These are phyloP conservation scores for Coemansia sp. DNA, from an alignment of 192 early-diverging fungal species.

Conservation along the genomic window DNA sequence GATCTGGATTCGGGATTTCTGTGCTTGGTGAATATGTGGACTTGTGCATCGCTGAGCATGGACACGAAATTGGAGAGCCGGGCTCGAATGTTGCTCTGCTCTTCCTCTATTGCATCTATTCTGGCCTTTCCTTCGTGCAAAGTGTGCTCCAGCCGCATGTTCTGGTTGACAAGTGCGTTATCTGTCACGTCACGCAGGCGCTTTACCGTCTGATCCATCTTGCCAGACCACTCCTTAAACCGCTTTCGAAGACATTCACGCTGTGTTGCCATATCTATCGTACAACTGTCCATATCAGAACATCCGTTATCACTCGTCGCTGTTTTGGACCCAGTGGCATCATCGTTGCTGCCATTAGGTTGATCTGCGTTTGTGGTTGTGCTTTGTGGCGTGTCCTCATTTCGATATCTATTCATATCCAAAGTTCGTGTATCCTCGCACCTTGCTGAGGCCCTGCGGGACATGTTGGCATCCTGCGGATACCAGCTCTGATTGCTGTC, in stretches of 20 bases:
- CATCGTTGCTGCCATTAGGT: background rate
- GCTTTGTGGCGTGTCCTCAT: background rate
- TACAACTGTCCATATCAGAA: slow-evolving; percentile 21
- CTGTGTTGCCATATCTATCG: slow-evolving; percentile 26
- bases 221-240: slow-evolving; percentile 44
- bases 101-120: slow-evolving; percentile 29
- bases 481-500: background rate
- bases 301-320: background rate
- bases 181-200: slow-evolving; percentile 33
- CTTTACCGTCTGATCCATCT: slow-evolving; percentile 20
- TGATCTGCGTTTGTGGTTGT: background rate
- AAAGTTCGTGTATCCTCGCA: background rate
- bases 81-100: slow-evolving; percentile 30
- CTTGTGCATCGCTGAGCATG: slow-evolving; percentile 41
- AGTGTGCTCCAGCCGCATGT: slow-evolving; percentile 35
- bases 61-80: slow-evolving; percentile 45
- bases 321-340: background rate
- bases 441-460: background rate
- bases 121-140: slow-evolving; percentile 29
- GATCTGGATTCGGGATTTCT: background rate
- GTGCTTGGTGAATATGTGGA: slow-evolving; percentile 30
- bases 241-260: slow-evolving; percentile 45
- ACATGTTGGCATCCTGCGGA: background rate
- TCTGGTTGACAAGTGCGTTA: slow-evolving; percentile 51
- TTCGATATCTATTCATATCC: background rate